Percentiles rank a stretch among this genome's conserved stretches.
Evolutionary conservation across 345 rosid species (phyloP).

Genomic region (Durio zibethinus): DNA sequence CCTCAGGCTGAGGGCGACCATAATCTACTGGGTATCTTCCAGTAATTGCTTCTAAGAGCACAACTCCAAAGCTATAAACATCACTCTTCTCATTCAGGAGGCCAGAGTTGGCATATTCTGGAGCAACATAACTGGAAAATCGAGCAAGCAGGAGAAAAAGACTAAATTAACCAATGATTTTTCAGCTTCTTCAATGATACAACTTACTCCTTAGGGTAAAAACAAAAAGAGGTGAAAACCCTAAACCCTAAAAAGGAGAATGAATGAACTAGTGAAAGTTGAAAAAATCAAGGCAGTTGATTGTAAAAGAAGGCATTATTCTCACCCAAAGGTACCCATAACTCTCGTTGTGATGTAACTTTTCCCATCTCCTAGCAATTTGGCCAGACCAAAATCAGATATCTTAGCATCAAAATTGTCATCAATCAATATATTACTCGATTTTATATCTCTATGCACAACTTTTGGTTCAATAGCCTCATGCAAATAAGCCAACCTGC

Average conservation of each 20-base stretch:
- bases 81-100: slow-evolving; percentile 92
- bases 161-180: slow-evolving; percentile 2
- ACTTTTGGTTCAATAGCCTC: slow-evolving; percentile 99
- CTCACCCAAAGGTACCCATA: slow-evolving; percentile 99
- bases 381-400: slow-evolving; percentile 96
- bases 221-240: not conserved
- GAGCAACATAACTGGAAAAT: slow-evolving; percentile 81
- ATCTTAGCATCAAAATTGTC: slow-evolving; percentile 82
- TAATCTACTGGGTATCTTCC: slow-evolving; percentile 97
- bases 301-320: slow-evolving; percentile 13
- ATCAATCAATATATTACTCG: slow-evolving; percentile 89
- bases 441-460: slow-evolving; percentile 95
- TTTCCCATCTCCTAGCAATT: slow-evolving; percentile 86
- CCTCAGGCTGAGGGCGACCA: slow-evolving; percentile 85
- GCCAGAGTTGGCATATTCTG: slow-evolving; percentile 94
- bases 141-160: slow-evolving; percentile 12
- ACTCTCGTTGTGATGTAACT: slow-evolving; percentile 89
- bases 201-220: not conserved
- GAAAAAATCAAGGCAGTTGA: slow-evolving; percentile 3
- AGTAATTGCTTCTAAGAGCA: slow-evolving; percentile 92
- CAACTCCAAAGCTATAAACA: slow-evolving; percentile 92
- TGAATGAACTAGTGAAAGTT: not conserved
- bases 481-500: slow-evolving; percentile 88
- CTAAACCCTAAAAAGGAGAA: not conserved
- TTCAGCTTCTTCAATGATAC: slow-evolving; percentile 1